Evolutionary conservation across 2,329 filamentous ascomycete species (phyloP).

Genomic region (Pestalotiopsis sp.): DNA sequence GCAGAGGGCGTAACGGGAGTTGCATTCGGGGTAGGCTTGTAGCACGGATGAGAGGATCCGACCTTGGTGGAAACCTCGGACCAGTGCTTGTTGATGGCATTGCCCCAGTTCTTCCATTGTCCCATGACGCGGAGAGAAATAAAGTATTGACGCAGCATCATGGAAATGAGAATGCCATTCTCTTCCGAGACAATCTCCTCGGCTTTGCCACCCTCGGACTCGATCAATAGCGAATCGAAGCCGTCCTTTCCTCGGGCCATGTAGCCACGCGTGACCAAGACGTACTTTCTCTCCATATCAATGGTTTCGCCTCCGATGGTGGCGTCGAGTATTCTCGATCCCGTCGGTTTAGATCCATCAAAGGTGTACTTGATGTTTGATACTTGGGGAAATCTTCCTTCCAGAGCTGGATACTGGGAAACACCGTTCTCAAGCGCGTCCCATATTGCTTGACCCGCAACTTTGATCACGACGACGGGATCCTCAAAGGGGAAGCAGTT

Average conservation of each 20-base stretch:
- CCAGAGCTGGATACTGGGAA: constrained; percentile 77
- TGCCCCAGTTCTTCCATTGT: constrained; percentile 74
- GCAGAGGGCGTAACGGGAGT: constrained; percentile 14
- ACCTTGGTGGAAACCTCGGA: constrained; percentile 63
- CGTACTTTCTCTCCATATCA: constrained; percentile 66
- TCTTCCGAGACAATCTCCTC: constrained; percentile 84
- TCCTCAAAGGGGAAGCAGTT: constrained; percentile 94
- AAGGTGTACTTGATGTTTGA: constrained; percentile 79
- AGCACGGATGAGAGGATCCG: constrained; percentile 50
- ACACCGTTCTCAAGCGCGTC: constrained; percentile 86
- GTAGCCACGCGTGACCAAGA: constrained; percentile 80
- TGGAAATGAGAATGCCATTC: constrained; percentile 83
- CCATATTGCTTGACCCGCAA: constrained; percentile 71
- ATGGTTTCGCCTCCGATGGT: constrained; percentile 63
- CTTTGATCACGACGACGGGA: constrained; percentile 75
- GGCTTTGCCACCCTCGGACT: constrained; percentile 73
- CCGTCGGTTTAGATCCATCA: constrained; percentile 61
- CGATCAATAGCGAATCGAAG: constrained; percentile 73
- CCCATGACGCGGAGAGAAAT: constrained; percentile 81
- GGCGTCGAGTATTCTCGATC: constrained; percentile 64
- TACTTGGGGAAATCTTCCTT: constrained; percentile 84
- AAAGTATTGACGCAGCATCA: constrained; percentile 88
- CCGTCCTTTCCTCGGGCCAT: constrained; percentile 90
- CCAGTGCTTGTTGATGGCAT: constrained; percentile 67
- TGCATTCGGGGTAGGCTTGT: constrained; percentile 35